phyloP scores from a whole-genome alignment of 2,329 filamentous ascomycete species.

The Hypoxylon sp. region DNA sequence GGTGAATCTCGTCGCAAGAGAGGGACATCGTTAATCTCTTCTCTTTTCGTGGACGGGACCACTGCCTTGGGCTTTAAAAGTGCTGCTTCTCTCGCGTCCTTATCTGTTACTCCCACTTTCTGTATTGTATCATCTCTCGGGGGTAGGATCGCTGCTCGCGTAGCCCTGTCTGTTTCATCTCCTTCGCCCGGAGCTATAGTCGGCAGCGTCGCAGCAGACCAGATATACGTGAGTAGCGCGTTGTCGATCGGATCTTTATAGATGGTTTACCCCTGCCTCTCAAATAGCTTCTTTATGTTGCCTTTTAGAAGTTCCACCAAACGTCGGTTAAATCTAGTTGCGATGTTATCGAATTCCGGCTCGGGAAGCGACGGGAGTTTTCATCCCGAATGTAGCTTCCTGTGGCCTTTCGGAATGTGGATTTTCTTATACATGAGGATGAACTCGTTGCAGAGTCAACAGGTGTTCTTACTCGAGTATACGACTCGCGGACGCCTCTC shows the following conservation, averaged over 20 bases:
- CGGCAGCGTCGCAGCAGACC: slow-evolving; percentile 24
- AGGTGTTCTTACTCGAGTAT: slow-evolving; percentile 62
- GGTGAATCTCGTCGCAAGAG: neutral
- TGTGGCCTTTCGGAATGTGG: slow-evolving; percentile 57
- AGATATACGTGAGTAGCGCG: slow-evolving; percentile 24
- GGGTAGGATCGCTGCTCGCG: neutral
- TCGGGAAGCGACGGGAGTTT: slow-evolving; percentile 51
- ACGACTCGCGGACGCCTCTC: slow-evolving; percentile 53
- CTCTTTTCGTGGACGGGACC: neutral
- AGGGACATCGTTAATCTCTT: neutral
- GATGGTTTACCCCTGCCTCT: slow-evolving; percentile 2
- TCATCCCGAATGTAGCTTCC: slow-evolving; percentile 60
- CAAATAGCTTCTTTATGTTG: slow-evolving; percentile 30
- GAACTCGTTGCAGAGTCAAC: slow-evolving; percentile 63
- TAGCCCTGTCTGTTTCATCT: neutral
- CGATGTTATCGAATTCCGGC: slow-evolving; percentile 7
- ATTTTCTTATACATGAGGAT: slow-evolving; percentile 57
- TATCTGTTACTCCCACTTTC: neutral
- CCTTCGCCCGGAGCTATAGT: neutral
- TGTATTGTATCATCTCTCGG: neutral
- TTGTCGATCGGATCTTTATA: slow-evolving; percentile 40
- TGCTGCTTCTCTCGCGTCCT: neutral
- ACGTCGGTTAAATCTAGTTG: slow-evolving; percentile 27
- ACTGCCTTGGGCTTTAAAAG: neutral
- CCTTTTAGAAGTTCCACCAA: slow-evolving; percentile 16